A percentile compares a stretch with the other conserved stretches of the same genome.
Evolutionary conservation across 164 flowering plant genomes (phyloP).

Genomic region (Liquidambar formosana): DNA sequence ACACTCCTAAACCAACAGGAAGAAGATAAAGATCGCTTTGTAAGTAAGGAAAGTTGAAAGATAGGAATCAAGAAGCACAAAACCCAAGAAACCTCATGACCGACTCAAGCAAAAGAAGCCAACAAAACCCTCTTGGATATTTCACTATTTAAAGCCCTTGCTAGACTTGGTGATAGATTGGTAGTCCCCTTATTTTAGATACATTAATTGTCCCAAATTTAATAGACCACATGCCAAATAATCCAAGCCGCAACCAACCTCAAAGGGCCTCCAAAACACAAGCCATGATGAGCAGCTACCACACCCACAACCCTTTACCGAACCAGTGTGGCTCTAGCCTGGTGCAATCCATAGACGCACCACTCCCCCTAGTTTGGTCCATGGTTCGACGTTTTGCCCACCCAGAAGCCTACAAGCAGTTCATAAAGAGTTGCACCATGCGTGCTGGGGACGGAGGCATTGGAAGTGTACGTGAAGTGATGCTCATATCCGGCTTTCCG

Average conservation of each 20-base stretch:
- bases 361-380: constrained; percentile 43
- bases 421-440: constrained; percentile 33
- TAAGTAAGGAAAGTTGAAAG: too few relatives aligned
- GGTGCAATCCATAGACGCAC: constrained; percentile 35
- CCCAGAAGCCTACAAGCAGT: constrained; percentile 47
- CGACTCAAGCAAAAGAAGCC: too few relatives aligned
- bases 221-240: too few relatives aligned
- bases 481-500: constrained; percentile 36
- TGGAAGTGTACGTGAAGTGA: constrained; percentile 33
- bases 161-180: too few relatives aligned
- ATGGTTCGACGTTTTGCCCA: constrained; percentile 39
- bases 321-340: constrained; percentile 37
- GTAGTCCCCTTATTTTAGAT: not conserved
- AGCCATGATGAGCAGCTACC: constrained; percentile 23
- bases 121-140: too few relatives aligned
- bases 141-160: too few relatives aligned
- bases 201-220: too few relatives aligned
- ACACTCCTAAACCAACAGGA: too few relatives aligned
- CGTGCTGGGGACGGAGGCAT: constrained; percentile 18
- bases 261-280: not conserved
- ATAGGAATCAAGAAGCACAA: too few relatives aligned
- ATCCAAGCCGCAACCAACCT: not conserved
- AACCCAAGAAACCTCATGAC: too few relatives aligned
- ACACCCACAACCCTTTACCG: constrained; percentile 14
- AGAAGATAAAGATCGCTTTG: too few relatives aligned